phyloP scores from a whole-genome alignment of 495 filamentous ascomycete species.

The Neurospora sp. region DNA sequence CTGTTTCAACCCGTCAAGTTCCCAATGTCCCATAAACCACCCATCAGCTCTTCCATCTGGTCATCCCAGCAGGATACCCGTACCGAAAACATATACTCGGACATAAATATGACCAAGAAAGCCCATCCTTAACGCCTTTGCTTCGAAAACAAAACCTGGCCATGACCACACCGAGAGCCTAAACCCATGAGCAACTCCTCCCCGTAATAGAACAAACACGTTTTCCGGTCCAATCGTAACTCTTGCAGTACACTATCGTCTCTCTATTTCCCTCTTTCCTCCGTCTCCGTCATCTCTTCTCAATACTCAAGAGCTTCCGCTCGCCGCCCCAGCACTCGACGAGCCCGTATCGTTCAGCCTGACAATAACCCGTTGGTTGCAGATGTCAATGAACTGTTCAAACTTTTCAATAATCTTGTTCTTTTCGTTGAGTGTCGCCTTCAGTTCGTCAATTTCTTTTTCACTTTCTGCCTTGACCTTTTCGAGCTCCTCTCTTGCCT shows the following conservation, averaged over 20 bases:
- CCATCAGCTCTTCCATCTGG: neutral
- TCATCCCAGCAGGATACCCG: neutral
- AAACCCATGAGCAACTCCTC: neutral
- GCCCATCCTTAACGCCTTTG: neutral
- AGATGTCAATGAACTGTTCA: conserved; percentile 52
- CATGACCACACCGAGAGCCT: neutral
- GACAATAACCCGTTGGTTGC: conserved; percentile 47
- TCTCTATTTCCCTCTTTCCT: neutral
- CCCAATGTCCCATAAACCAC: neutral
- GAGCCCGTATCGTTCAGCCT: conserved; percentile 24
- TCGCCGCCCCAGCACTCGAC: conserved; percentile 9
- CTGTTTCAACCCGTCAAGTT: neutral
- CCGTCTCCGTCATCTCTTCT: neutral
- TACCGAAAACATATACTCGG: neutral
- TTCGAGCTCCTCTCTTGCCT: conserved; percentile 36
- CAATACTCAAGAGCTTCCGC: neutral
- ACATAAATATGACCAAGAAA: neutral
- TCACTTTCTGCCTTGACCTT: conserved; percentile 34
- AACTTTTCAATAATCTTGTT: conserved; percentile 46
- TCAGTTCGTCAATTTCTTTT: conserved; percentile 40
- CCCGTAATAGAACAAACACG: neutral
- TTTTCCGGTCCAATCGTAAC: neutral
- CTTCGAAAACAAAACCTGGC: neutral
- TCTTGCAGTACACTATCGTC: neutral
- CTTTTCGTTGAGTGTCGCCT: conserved; percentile 38